Evolutionary conservation across 495 filamentous ascomycete genomes (phyloP), one percentile per base, ranked within the genome.

Genomic region (Lasiosphaeria ovina): DNA sequence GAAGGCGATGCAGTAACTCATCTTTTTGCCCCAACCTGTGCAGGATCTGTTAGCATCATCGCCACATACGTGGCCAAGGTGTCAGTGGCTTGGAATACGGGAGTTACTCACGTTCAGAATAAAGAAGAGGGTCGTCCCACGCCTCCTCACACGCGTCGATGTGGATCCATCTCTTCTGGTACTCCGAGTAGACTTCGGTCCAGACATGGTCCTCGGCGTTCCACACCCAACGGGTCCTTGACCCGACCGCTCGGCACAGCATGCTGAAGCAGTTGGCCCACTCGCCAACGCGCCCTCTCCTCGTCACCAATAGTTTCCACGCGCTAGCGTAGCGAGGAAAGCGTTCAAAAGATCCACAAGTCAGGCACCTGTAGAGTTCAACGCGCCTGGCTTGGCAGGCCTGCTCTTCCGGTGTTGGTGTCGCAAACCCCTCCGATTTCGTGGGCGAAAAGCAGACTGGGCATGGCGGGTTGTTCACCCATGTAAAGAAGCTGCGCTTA

Each of bases 201-300:
- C 94, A 98, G 17, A 97, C 90, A 62, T 96, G 89, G 72, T 99
- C 95, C 74, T 99, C 94, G 35, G 88, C 86, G 63, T 97, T 97
- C 95, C 95, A 98, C 34, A 98, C 91, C 95, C 95, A 98, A 62
- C 94, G 84, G n/a, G 97, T 93, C 48, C 94, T 84, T 36, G 85
- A 88, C 38, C 93, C 93, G 35, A 98, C 83, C 5, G 94, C 94
- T 45, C 94, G 85, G 76, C 94, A 98, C 17, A 99, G 82, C 94
- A 99, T 99, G 73, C 89, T 92, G 76, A 99, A 99, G 77, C 93
- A 97, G 74, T 97, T 97, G 56, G 89, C 93, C 93, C 95, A 99
- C 77, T 99, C 94, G 54, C 94, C 95, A 57, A 84, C 87, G 59
- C 94, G 85, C 33, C 94, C 94, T 61, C 88, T 84, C 57, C 89